Percentiles rank a stretch among this genome's conserved stretches.
Evolutionary conservation across 345 rosid genomes (phyloP).

Genomic region (Triadica sebifera): DNA sequence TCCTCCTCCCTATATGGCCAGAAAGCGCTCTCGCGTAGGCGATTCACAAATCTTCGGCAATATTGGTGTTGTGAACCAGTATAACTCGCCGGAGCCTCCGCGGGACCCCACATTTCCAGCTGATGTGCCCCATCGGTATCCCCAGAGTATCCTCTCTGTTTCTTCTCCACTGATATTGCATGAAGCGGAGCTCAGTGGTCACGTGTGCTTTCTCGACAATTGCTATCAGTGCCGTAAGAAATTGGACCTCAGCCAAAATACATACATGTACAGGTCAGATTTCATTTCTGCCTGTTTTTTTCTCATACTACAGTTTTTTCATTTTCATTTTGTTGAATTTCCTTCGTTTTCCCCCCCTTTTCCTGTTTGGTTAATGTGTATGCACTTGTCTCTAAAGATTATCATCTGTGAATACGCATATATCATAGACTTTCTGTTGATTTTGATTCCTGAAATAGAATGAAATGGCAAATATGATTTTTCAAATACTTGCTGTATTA

Average conservation of each 20-base stretch:
- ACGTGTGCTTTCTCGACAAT: slow-evolving; percentile 32
- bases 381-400: neutral
- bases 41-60: slow-evolving; percentile 29
- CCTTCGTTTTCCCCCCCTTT: neutral
- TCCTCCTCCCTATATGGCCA: slow-evolving; percentile 16
- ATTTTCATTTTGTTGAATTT: neutral
- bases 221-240: slow-evolving; percentile 37
- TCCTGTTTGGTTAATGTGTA: neutral
- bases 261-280: slow-evolving; percentile 44
- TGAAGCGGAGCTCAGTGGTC: slow-evolving; percentile 9
- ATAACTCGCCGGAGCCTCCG: slow-evolving; percentile 4
- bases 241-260: slow-evolving; percentile 19
- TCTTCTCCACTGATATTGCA: slow-evolving; percentile 21
- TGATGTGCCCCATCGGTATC: neutral
- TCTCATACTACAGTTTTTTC: neutral
- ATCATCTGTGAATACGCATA: neutral
- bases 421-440: neutral
- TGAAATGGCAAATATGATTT: neutral
- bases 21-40: slow-evolving; percentile 35
- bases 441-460: neutral
- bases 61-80: slow-evolving; percentile 7
- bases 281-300: neutral
- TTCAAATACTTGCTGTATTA: neutral
- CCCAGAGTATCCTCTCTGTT: slow-evolving; percentile 24
- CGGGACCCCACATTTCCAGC: slow-evolving; percentile 2